Base-by-base conservation (phyloP, 371 early-diverging fungal genomes). In the Actinomortierella ambigua region DNA sequence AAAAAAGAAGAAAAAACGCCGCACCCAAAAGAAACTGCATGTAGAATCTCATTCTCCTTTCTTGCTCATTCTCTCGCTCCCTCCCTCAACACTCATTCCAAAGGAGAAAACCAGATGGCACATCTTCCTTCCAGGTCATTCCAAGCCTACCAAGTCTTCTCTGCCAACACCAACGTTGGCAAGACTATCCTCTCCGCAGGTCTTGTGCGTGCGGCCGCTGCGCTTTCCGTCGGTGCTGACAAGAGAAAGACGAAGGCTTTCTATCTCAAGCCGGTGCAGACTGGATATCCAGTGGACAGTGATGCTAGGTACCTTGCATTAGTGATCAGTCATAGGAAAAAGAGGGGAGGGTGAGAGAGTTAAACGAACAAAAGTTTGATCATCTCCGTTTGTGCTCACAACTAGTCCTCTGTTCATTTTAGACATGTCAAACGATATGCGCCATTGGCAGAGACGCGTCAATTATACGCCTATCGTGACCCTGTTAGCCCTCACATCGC, bases 141-240 rank as follows among this genome's bases (percentile, higher is more conserved):
- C 69, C 87, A 88, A 65, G 83, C 86, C 14, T 86, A 86, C 70
- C 87, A 88, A 60, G 79, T 91, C 57, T 91, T 91, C 77, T 84
- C 90, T 2, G 89, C 93, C 46, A 94, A 94, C 69, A 94, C 94
- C 3, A 87, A 92, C 69, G 88, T 93, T 39, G 94, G 94, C 40
- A 94, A 94, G 80, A 94, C 94, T 1, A 79, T 94, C 27, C 78
- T 89, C 55, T 87, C 91, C 9, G 82, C 92, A 1, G 90, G 89
- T 27, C 77, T 88, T 24, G 82, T 82, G 44, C 76, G 86, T 40
- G 84, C 85, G 6, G 86, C 87, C 8, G 81, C 83, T 11, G 55
- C 68, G 22, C 43, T 59, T 13, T 54, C 54, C 11, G 56, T 80
- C 13, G 69, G 76, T 3, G 84, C 81, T 0, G 75, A 81, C 23